Conservation (phyloP, 345 rosid species). For the Triadica sebifera region DNA sequence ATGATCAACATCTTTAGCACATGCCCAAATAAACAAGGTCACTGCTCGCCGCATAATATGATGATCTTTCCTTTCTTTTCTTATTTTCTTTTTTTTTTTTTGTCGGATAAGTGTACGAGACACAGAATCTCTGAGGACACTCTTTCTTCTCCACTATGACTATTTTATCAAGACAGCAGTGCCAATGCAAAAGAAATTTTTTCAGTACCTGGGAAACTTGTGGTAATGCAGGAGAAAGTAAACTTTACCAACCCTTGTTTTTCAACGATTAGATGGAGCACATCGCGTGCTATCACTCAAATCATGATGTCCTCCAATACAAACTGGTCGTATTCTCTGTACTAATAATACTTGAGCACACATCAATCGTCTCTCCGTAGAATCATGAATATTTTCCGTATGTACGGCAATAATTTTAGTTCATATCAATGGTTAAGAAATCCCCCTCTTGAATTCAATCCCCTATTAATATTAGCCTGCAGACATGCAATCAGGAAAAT, state of each 20-base stretch:
- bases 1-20: conserved; percentile 21
- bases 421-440: not conserved
- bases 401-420: conserved; percentile 3
- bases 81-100: not conserved
- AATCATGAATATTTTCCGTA: not conserved
- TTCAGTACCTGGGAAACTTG: conserved; percentile 23
- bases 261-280: conserved; percentile 28
- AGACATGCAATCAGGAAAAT: not conserved
- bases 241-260: conserved; percentile 18
- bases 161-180: conserved; percentile 20
- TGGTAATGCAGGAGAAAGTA: conserved; percentile 33
- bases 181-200: conserved; percentile 17
- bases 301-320: conserved; percentile 37
- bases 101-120: conserved; percentile 6
- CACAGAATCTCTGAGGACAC: conserved; percentile 13
- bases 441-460: not conserved
- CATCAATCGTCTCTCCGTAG: not conserved
- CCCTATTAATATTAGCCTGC: not conserved
- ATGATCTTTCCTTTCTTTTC: conserved; percentile 17
- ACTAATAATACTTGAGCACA: conserved; percentile 15
- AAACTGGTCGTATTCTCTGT: conserved; percentile 14
- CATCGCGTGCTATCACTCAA: conserved; percentile 23
- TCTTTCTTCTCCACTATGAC: conserved; percentile 12
- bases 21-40: conserved; percentile 16
- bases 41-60: conserved; percentile 25